Evolutionary conservation across 148 eudicot genomes (phyloP).

Genomic region (Rhododendron williamsianum): DNA sequence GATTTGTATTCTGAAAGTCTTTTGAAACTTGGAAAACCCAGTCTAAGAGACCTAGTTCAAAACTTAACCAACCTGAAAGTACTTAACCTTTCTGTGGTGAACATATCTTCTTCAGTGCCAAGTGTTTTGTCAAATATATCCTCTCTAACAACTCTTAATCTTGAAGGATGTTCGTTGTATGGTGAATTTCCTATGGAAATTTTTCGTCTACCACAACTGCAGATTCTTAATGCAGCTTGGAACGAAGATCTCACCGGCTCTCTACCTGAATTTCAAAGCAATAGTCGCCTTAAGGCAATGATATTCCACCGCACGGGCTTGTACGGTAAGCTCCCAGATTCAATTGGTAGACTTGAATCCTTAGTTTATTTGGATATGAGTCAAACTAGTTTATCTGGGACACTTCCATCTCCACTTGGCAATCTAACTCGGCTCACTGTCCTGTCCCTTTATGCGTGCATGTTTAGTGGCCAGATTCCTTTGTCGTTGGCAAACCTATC

Average conservation of each 20-base stretch:
- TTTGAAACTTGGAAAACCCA: neutral
- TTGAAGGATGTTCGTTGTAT: too few species aligned
- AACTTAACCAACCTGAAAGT: too few species aligned
- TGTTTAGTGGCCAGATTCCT: neutral
- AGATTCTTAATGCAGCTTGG: neutral
- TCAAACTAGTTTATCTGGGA: conserved; percentile 20
- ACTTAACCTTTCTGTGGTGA: too few species aligned
- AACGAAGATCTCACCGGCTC: neutral
- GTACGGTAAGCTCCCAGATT: conserved; percentile 12
- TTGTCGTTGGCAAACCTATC: neutral
- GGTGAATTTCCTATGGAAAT: too few species aligned
- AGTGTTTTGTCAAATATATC: too few species aligned
- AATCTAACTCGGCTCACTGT: neutral
- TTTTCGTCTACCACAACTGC: neutral
- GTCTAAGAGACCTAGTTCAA: neutral
- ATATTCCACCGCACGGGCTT: too few species aligned
- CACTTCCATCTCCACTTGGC: conserved; percentile 12
- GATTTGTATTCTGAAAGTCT: conserved; percentile 7
- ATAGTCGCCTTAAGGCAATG: too few species aligned
- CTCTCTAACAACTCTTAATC: too few species aligned
- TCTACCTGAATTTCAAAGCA: conserved; percentile 10
- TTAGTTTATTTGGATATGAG: too few species aligned
- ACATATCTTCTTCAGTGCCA: too few species aligned
- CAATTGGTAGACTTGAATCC: conserved; percentile 16
- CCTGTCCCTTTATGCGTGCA: neutral